phyloP scores from a whole-genome alignment of 768 basidiomycete species.

The Termitomyces sp. region DNA sequence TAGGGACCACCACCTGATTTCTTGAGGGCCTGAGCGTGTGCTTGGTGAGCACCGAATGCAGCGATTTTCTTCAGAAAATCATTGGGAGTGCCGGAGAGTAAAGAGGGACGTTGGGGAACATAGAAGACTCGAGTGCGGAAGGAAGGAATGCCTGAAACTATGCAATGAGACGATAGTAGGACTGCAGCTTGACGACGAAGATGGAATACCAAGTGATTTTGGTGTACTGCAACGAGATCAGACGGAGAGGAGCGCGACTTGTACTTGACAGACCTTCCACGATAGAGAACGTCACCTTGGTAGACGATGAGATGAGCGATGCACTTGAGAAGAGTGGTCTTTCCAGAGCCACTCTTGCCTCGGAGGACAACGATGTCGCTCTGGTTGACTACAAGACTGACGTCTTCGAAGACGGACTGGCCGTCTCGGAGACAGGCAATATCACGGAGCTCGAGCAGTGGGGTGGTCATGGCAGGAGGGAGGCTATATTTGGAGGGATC shows the following conservation, averaged over 20 bases:
- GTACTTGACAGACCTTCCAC: conserved; percentile 50
- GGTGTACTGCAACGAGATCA: conserved; percentile 38
- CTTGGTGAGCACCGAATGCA: conserved; percentile 46
- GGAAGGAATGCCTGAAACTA: conserved; percentile 57
- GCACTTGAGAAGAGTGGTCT: conserved; percentile 81
- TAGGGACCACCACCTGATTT: conserved; percentile 16
- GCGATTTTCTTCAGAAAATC: conserved; percentile 63
- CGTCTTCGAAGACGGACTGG: conserved; percentile 52
- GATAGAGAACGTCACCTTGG: conserved; percentile 58
- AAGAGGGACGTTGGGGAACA: conserved; percentile 83
- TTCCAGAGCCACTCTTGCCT: conserved; percentile 79
- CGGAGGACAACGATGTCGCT: conserved; percentile 78
- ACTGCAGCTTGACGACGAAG: background rate
- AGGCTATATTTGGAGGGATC: background rate
- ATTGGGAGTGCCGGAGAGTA: conserved; percentile 79
- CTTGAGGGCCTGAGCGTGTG: conserved; percentile 15
- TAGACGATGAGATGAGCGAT: conserved; percentile 77
- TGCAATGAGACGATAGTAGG: conserved; percentile 6
- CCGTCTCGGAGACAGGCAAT: conserved; percentile 47
- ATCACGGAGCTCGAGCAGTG: conserved; percentile 51
- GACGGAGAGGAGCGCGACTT: background rate
- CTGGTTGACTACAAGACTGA: conserved; percentile 60
- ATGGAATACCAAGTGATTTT: conserved; percentile 40
- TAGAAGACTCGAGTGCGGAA: conserved; percentile 83
- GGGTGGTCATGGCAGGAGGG: conserved; percentile 3